These are phyloP conservation scores for Phialophora macrospora DNA, from an alignment of 2,329 filamentous ascomycete genomes.

Conservation along the genomic window DNA sequence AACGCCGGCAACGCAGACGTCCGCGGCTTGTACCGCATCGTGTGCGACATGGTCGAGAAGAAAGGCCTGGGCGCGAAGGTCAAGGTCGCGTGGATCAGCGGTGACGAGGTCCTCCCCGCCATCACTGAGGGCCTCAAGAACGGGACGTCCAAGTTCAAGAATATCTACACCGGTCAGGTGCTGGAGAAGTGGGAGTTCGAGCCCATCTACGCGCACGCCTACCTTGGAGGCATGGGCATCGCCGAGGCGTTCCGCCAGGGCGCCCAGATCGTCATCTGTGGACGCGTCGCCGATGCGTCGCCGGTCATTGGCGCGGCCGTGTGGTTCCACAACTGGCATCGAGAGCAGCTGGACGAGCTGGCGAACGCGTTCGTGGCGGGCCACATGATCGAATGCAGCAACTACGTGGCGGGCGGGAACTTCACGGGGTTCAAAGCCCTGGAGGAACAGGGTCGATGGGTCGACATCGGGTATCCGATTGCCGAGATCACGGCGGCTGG, in stretches of 20 bases:
- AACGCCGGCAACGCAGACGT: slow-evolving; percentile 54
- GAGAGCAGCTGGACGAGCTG: slow-evolving; percentile 46
- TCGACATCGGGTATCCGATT: slow-evolving; percentile 54
- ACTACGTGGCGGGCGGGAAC: slow-evolving; percentile 52
- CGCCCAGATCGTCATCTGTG: slow-evolving; percentile 53
- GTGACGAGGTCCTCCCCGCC: slow-evolving; percentile 51
- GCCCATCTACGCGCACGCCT: slow-evolving; percentile 43
- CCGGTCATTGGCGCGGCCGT: slow-evolving; percentile 50
- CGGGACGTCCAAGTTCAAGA: slow-evolving; percentile 47
- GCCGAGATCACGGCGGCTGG: slow-evolving; percentile 52
- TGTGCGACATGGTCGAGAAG: slow-evolving; percentile 45
- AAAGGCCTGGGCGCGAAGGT: slow-evolving; percentile 46
- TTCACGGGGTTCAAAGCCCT: slow-evolving; percentile 51
- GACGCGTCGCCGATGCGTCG: slow-evolving; percentile 53
- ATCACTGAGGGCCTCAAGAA: slow-evolving; percentile 43
- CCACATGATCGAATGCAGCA: slow-evolving; percentile 50
- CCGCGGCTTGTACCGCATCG: slow-evolving; percentile 47
- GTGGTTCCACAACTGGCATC: slow-evolving; percentile 52
- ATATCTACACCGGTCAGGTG: slow-evolving; percentile 47
- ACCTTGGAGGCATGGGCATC: slow-evolving; percentile 50
- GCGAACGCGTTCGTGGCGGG: slow-evolving; percentile 50
- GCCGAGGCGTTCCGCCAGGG: slow-evolving; percentile 47
- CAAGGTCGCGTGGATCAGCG: slow-evolving; percentile 56
- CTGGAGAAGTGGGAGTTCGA: slow-evolving; percentile 48
- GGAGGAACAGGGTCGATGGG: slow-evolving; percentile 48